Conservation (phyloP, 2,329 filamentous ascomycete species). For the Rosellinia necatrix region DNA sequence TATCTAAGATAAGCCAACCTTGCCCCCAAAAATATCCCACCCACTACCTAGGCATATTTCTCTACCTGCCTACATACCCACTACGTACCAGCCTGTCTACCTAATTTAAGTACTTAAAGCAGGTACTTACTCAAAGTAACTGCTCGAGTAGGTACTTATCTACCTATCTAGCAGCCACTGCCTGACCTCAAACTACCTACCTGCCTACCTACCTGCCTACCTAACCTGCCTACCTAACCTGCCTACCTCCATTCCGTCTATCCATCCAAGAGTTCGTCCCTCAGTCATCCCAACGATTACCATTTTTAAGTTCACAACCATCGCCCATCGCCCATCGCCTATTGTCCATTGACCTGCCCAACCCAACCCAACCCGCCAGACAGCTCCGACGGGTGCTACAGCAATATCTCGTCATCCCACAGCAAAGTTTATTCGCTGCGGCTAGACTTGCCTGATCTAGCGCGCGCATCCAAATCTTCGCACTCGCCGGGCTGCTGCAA, state of each 20-base stretch:
- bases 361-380: neutral
- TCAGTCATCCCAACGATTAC: neutral
- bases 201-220: neutral
- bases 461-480: constrained; percentile 7
- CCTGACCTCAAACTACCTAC: too few species aligned
- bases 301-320: neutral
- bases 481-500: neutral
- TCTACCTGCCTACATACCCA: neutral
- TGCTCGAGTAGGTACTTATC: too few species aligned
- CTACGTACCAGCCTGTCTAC: neutral
- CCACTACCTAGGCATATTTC: too few species aligned
- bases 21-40: constrained; percentile 6
- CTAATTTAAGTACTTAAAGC: neutral
- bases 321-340: constrained; percentile 7
- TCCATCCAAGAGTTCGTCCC: neutral
- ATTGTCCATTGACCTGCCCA: constrained; percentile 11
- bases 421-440: constrained; percentile 10
- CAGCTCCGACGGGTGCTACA: neutral
- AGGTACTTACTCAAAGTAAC: too few species aligned
- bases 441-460: neutral
- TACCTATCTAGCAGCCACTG: too few species aligned
- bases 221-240: neutral
- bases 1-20: neutral
- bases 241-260: neutral
- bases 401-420: constrained; percentile 2